Conservation (phyloP, 805 yeast species). For the Alloascoidea africana region DNA sequence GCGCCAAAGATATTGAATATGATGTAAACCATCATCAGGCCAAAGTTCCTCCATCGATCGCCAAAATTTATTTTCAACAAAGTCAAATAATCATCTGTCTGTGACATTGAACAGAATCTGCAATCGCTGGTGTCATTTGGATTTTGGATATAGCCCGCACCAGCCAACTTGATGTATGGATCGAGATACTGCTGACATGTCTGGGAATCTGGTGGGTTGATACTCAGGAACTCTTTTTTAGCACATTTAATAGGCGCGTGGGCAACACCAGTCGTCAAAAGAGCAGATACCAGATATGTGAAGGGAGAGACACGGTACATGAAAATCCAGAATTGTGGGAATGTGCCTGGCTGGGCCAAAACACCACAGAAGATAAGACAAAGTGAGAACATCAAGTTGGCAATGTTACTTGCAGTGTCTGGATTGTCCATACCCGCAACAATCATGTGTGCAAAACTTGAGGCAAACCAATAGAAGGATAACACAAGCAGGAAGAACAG, state of each 20-base stretch:
- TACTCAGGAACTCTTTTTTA: slow-evolving; percentile 26
- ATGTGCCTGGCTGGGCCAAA: slow-evolving; percentile 32
- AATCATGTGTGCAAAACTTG: slow-evolving; percentile 16
- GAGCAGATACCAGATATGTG: slow-evolving; percentile 45
- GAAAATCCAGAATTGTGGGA: slow-evolving; percentile 68
- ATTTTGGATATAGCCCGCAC: slow-evolving; percentile 35
- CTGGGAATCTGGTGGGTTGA: slow-evolving; percentile 38
- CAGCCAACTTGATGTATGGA: slow-evolving; percentile 19
- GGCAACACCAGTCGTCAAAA: slow-evolving; percentile 41
- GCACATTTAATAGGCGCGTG: slow-evolving; percentile 32
- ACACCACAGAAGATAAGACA: slow-evolving; percentile 69
- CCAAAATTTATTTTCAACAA: slow-evolving; percentile 15
- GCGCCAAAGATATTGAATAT: slow-evolving; percentile 30
- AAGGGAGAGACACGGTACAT: slow-evolving; percentile 65
- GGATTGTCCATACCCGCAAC: slow-evolving; percentile 44
- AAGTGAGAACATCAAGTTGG: slow-evolving; percentile 42
- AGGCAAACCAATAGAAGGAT: slow-evolving; percentile 24
- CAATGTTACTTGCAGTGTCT: slow-evolving; percentile 50
- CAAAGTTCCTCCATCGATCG: slow-evolving; percentile 46
- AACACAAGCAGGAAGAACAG: slow-evolving; percentile 24
- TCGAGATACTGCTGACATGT: slow-evolving; percentile 44
- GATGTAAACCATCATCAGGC: slow-evolving; percentile 35
- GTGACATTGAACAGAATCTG: slow-evolving; percentile 38
- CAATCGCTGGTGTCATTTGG: slow-evolving; percentile 35
- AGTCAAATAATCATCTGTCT: slow-evolving; percentile 45